Conservation (phyloP, 108 stramenopile genomes). For the Skeletonema menzelii region DNA sequence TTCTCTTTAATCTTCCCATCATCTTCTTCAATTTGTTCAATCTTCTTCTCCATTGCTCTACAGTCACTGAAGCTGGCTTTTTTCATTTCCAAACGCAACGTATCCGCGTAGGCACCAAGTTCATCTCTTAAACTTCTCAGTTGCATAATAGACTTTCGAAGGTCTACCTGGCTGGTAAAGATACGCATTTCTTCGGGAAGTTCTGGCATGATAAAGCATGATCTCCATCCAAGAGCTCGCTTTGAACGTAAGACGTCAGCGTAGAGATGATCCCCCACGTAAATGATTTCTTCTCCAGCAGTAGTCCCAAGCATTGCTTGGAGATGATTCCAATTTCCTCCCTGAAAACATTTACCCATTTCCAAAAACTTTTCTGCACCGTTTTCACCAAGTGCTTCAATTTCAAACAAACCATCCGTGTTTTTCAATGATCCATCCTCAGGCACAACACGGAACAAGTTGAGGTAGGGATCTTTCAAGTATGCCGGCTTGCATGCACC, state of each 20-base stretch:
- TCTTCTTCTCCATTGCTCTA: slow-evolving; percentile 30
- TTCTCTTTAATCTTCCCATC: slow-evolving; percentile 66
- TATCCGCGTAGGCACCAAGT: slow-evolving; percentile 51
- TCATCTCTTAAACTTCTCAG: slow-evolving; percentile 71
- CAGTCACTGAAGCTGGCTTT: slow-evolving; percentile 13
- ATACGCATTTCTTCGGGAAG: slow-evolving; percentile 81
- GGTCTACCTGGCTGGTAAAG: slow-evolving; percentile 48
- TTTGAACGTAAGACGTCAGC: slow-evolving; percentile 91
- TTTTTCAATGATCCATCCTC: slow-evolving; percentile 80
- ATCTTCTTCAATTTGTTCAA: slow-evolving; percentile 71
- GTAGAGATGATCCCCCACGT: slow-evolving; percentile 97
- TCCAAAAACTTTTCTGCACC: slow-evolving; percentile 80
- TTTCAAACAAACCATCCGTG: slow-evolving; percentile 91
- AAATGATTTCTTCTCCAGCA: slow-evolving; percentile 93
- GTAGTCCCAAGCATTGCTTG: slow-evolving; percentile 85
- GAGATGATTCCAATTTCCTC: slow-evolving; percentile 94
- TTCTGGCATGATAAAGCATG: slow-evolving; percentile 89
- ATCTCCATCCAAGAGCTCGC: slow-evolving; percentile 96
- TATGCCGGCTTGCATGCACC: slow-evolving; percentile 92
- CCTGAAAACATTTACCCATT: slow-evolving; percentile 90
- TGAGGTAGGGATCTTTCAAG: slow-evolving; percentile 84
- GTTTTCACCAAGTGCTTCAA: slow-evolving; percentile 74
- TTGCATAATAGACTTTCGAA: slow-evolving; percentile 55
- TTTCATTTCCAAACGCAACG: slow-evolving; percentile 40
- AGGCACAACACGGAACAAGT: slow-evolving; percentile 86